Evolutionary conservation across 1,139 yeast species (phyloP).

Genomic region (Geotrichum fermentans): DNA sequence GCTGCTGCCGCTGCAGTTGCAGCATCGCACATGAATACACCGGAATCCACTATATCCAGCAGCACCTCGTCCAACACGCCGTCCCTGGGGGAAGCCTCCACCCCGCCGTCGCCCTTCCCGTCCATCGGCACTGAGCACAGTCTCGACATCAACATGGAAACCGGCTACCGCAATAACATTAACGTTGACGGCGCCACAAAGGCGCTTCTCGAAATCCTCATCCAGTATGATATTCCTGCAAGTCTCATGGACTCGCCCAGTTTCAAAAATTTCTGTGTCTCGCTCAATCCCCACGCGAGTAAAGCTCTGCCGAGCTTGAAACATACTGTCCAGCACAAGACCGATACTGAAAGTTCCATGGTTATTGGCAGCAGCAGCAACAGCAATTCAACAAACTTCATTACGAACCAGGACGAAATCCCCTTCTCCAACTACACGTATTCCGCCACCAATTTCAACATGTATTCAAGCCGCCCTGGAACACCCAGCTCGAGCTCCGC

Average conservation of each 20-base stretch:
- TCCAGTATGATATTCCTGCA: conserved; percentile 11
- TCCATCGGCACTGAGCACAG: neutral
- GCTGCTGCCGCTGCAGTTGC: neutral
- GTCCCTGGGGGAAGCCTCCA: neutral
- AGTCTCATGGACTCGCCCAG: conserved; percentile 5
- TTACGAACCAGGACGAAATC: too few species aligned
- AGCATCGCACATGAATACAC: neutral
- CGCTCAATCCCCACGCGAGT: conserved; percentile 12
- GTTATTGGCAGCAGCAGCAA: conserved; percentile 4
- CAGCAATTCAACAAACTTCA: too few species aligned
- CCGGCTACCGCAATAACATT: neutral
- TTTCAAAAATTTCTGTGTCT: conserved; percentile 13
- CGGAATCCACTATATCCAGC: too few species aligned
- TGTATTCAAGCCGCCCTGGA: neutral
- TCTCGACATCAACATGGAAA: neutral
- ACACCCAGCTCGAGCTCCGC: too few species aligned
- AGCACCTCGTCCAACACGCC: neutral
- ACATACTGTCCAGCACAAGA: conserved; percentile 1
- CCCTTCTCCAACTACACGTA: too few species aligned
- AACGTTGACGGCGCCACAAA: conserved; percentile 15
- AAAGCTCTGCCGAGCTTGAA: conserved; percentile 13
- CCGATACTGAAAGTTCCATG: neutral
- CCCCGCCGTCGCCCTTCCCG: neutral
- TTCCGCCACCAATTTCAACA: too few species aligned
- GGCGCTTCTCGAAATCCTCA: conserved; percentile 13